Conservation (phyloP, 495 filamentous ascomycete species). For the Neurospora sp. region DNA sequence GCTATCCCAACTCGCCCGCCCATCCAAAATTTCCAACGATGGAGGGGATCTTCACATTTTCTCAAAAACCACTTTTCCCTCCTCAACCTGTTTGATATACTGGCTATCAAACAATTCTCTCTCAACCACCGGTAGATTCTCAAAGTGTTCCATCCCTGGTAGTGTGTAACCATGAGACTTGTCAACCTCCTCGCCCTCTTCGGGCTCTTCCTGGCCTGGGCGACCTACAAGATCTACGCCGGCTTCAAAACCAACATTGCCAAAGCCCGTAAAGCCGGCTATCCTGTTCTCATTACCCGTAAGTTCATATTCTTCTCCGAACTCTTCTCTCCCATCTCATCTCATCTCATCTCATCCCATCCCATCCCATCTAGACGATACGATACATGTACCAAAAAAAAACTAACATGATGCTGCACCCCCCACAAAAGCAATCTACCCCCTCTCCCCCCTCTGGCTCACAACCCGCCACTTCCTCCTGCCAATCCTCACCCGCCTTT, state of each 20-base stretch:
- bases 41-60: background rate
- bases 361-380: too few relatives aligned
- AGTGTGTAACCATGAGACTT: background rate
- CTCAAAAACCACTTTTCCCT: background rate
- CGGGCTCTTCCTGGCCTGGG: slow-evolving; percentile 3
- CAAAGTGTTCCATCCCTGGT: background rate
- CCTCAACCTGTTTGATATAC: background rate
- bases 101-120: background rate
- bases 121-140: background rate
- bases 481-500: slow-evolving; percentile 38
- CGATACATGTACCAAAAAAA: background rate
- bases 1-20: background rate
- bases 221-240: slow-evolving; percentile 13
- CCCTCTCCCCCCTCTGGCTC: slow-evolving; percentile 40
- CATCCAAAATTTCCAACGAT: background rate
- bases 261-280: slow-evolving; percentile 32
- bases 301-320: slow-evolving; percentile 17
- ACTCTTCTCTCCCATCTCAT: background rate
- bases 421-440: slow-evolving; percentile 14
- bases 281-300: slow-evolving; percentile 38
- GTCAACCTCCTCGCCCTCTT: slow-evolving; percentile 5
- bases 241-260: slow-evolving; percentile 30
- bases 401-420: background rate
- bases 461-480: slow-evolving; percentile 36
- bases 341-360: background rate